Base-by-base conservation (phyloP, 2,329 filamentous ascomycete species). In the Microsporum audouinii region DNA sequence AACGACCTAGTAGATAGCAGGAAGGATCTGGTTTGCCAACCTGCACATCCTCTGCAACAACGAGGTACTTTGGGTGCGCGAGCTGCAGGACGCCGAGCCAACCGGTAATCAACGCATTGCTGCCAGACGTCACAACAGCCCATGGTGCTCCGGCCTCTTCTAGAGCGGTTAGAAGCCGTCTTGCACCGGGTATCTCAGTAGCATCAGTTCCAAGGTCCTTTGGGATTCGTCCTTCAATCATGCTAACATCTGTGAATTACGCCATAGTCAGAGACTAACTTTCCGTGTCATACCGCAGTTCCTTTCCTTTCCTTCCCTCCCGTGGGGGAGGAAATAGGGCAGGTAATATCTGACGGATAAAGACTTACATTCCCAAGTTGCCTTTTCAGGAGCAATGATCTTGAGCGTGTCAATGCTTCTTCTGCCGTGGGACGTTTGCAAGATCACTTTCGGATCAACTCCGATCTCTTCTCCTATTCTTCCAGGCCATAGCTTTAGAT, bases 401-500 rank as follows among this genome's bases (percentile, higher is more conserved):
- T 83, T 83, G 62, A 99, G 80, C 2, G 88, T 85, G 68, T 99
- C 94, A 69, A 97, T 96, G 66, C 86, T 90, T 62, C 94, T 81
- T 63, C 92, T 84, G 64, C 94, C 94, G 75, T 99, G 94, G 3
- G 91, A 96, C 7, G 90, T 95, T 68, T 89, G 82, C 31, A 97
- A 82, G 68, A 99, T 97, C 53, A 87, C 83, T 56, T 86, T 80
- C n/a, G 89, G 88, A 66, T 89, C 84, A 27, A 96, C 86, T 29
- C 89, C 89, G 68, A 97, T 87, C 71, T 96, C 89, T 7, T 82
- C 80, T 57, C 88, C 91, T 61, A 78, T 70, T 64, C 77, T 78
- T 55, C 60, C 49, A 36, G 51, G n/a, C 51, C 51, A 55, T 23
- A 55, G 36, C 12, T 17, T 55, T 55, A 55, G 51, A 55, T 29